phyloP scores from a whole-genome alignment of 202 grass and related monocot genomes.

The Setaria viridis region DNA sequence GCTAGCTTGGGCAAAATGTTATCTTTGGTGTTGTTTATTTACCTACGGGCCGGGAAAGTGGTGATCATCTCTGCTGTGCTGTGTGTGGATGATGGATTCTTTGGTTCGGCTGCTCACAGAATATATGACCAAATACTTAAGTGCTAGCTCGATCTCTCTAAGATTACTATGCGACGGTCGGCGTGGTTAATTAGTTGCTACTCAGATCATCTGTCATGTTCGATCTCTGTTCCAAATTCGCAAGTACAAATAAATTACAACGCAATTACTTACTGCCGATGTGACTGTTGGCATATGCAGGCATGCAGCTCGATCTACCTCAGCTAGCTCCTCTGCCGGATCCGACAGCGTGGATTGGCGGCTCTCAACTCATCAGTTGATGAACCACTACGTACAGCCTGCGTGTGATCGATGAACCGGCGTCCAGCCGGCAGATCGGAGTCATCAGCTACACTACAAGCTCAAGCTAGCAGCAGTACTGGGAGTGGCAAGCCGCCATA shows the following conservation, averaged over 20 bases:
- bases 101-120: slow-evolving; percentile 34
- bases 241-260: slow-evolving; percentile 18
- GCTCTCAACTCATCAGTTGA: no score
- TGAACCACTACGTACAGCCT: no score
- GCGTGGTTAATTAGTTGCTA: background rate
- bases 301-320: no score
- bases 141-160: background rate
- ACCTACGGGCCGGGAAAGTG: slow-evolving; percentile 16
- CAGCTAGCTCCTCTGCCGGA: no score
- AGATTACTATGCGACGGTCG: background rate
- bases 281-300: background rate
- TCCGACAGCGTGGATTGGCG: no score
- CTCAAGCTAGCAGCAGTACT: no score
- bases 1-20: slow-evolving; percentile 8
- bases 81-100: slow-evolving; percentile 33
- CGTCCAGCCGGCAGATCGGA: no score
- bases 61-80: background rate
- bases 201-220: slow-evolving; percentile 1
- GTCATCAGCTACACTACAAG: no score
- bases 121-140: slow-evolving; percentile 29
- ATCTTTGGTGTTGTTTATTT: slow-evolving; percentile 35
- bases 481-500: no score
- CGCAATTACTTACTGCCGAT: slow-evolving; percentile 32
- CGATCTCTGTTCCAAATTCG: slow-evolving; percentile 1
- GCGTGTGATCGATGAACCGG: no score